phyloP scores from a whole-genome alignment of 2,329 filamentous ascomycete genomes.

The Drechslerella dactyloides region DNA sequence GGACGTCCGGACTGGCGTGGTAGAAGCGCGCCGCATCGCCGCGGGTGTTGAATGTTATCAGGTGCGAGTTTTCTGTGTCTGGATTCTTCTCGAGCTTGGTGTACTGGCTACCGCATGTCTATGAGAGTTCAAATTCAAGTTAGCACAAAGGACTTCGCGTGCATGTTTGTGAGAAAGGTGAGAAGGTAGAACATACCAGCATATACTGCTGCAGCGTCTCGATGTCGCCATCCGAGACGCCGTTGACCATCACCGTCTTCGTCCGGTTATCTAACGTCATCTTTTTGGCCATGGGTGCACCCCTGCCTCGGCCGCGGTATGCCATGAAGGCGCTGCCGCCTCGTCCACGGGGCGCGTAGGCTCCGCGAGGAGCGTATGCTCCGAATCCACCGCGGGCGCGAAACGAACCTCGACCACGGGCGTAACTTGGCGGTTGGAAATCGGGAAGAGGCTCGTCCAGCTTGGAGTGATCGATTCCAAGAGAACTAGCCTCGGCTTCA shows the following conservation, averaged over 20 bases:
- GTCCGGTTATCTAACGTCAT: slow-evolving; percentile 77
- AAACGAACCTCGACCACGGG: slow-evolving; percentile 58
- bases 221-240: slow-evolving; percentile 70
- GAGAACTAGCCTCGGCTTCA: slow-evolving; percentile 72
- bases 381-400: slow-evolving; percentile 56
- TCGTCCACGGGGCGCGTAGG: slow-evolving; percentile 57
- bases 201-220: slow-evolving; percentile 75
- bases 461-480: slow-evolving; percentile 69
- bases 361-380: slow-evolving; percentile 55
- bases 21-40: slow-evolving; percentile 44
- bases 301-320: slow-evolving; percentile 57
- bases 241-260: slow-evolving; percentile 69
- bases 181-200: slow-evolving; percentile 63
- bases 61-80: slow-evolving; percentile 54
- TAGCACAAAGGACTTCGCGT: slow-evolving; percentile 51
- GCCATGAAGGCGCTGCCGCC: slow-evolving; percentile 59
- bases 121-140: slow-evolving; percentile 27
- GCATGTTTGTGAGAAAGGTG: slow-evolving; percentile 33
- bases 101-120: slow-evolving; percentile 53
- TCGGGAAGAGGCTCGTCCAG: slow-evolving; percentile 60
- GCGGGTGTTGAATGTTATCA: slow-evolving; percentile 65
- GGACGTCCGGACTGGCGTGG: slow-evolving; percentile 22
- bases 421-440: slow-evolving; percentile 57
- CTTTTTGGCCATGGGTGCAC: slow-evolving; percentile 60
- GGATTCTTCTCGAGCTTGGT: slow-evolving; percentile 53